These are phyloP conservation scores for Rutstroemia sp. DNA, from an alignment of 2,329 filamentous ascomycete genomes.

Conservation along the genomic window DNA sequence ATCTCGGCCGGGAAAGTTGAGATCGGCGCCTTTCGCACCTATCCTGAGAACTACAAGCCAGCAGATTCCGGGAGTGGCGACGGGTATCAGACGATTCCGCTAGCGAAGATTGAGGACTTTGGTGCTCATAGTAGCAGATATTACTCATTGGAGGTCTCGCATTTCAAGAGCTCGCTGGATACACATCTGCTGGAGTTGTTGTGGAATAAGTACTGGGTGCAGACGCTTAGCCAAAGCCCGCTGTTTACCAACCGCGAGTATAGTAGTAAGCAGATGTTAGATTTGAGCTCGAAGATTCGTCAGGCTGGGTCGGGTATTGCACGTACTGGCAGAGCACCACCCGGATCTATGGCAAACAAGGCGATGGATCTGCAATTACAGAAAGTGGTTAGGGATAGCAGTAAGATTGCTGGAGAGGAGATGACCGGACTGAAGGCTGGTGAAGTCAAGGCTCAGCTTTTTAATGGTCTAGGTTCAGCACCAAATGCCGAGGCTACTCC, in stretches of 20 bases:
- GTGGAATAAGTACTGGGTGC: constrained; percentile 99
- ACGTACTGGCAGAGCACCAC: constrained; percentile 29
- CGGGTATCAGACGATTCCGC: constrained; percentile 70
- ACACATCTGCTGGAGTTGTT: constrained; percentile 76
- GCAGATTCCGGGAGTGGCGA: constrained; percentile 40
- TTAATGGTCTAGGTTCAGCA: constrained; percentile 30
- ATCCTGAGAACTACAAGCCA: constrained; percentile 64
- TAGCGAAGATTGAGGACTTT: constrained; percentile 93
- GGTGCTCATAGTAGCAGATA: constrained; percentile 87
- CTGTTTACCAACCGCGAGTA: constrained; percentile 90
- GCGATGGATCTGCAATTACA: constrained; percentile 41
- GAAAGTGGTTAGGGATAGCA: constrained; percentile 47
- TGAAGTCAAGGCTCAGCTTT: constrained; percentile 44
- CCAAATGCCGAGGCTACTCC: not conserved
- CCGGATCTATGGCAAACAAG: constrained; percentile 13
- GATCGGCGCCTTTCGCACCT: constrained; percentile 94
- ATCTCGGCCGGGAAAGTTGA: constrained; percentile 90
- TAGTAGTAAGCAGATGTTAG: constrained; percentile 83
- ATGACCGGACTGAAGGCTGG: constrained; percentile 33
- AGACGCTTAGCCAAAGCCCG: constrained; percentile 85
- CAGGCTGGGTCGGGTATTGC: constrained; percentile 45
- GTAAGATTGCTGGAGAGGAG: constrained; percentile 50
- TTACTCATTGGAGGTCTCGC: constrained; percentile 83
- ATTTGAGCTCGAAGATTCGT: constrained; percentile 75
- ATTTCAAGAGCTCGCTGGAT: constrained; percentile 92